phyloP scores from a whole-genome alignment of 352 stramenopile genomes.

The Pythium myriotylum region DNA sequence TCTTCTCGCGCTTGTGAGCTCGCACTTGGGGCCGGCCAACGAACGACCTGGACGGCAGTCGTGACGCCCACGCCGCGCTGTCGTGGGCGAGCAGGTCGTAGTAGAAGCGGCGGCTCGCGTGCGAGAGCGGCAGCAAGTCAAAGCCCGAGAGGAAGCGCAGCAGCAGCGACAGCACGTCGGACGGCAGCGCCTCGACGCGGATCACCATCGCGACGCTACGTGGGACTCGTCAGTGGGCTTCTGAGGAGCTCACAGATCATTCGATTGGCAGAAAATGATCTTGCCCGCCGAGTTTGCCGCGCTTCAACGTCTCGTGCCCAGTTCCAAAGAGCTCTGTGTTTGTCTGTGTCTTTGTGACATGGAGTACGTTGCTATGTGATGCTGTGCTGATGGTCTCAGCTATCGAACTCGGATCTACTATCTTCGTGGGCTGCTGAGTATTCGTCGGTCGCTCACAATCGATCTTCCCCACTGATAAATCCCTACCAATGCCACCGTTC shows the following conservation, averaged over 20 bases:
- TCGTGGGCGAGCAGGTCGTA: neutral
- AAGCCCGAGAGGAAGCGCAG: slow-evolving; percentile 27
- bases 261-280: no score
- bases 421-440: no score
- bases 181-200: slow-evolving; percentile 19
- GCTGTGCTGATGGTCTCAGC: no score
- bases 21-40: neutral
- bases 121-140: slow-evolving; percentile 33
- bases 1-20: neutral
- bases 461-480: no score
- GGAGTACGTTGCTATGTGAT: no score
- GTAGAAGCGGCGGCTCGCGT: slow-evolving; percentile 17
- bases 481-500: slow-evolving; percentile 10
- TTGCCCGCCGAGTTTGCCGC: no score
- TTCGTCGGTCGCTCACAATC: no score
- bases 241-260: no score
- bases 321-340: no score
- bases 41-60: neutral
- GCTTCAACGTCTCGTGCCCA: no score
- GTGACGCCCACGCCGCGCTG: neutral
- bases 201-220: neutral
- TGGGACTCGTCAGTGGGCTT: neutral
- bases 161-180: slow-evolving; percentile 24
- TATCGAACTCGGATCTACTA: no score
- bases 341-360: no score